Evolutionary conservation across 768 basidiomycete species (phyloP), one percentile per base, ranked within the genome.

Genomic region (Naganishia antarctica): DNA sequence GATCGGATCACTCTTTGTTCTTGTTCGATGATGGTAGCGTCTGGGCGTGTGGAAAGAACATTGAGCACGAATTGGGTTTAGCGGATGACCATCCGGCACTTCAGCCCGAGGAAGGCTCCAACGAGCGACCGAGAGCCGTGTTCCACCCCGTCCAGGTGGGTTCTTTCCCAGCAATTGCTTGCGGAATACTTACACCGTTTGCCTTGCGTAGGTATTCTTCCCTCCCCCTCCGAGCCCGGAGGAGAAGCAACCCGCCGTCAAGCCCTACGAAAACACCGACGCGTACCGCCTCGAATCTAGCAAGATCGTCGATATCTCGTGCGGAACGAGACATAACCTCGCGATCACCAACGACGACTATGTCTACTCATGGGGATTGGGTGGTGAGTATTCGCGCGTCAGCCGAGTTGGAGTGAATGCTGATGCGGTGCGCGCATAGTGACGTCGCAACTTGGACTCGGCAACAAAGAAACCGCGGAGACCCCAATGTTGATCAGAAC

Each of bases 1-100:
- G 94, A 47, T 86, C 88, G 63, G 89, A 96, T 70, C 92, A 99
- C 74, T 86, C 91, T 0, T 75, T 98, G 49, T 98, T 99, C 82
- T 81, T 91, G 69, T 88, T 92, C 12, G 82, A 83, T 41, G 82
- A 84, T 32, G 94, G 94, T 49, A 84, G 85, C 66, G 89, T 98
- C 0, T 94, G 84, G 74, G 89, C 86, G 1, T 88, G 87, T 71
- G 94, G 94, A 2, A 86, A 92, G 40, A 85, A 84, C 47, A 90
- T 92, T 69, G 85, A 85, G 40, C 84, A 87, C 37, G 91, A 96
- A 70, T 21, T 94, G 31, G 94, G 94, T 12, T 76, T 82, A 1
- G 66, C 69, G 4, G 69, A 70, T 28, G 81, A 84, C 58, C 82
- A 83, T 66, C 74, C 78, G 8, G 76, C 75, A 25, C 65, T 70